Evolutionary conservation across 2,329 filamentous ascomycete genomes (phyloP).

Genomic region (Pseudocercospora fuligena): DNA sequence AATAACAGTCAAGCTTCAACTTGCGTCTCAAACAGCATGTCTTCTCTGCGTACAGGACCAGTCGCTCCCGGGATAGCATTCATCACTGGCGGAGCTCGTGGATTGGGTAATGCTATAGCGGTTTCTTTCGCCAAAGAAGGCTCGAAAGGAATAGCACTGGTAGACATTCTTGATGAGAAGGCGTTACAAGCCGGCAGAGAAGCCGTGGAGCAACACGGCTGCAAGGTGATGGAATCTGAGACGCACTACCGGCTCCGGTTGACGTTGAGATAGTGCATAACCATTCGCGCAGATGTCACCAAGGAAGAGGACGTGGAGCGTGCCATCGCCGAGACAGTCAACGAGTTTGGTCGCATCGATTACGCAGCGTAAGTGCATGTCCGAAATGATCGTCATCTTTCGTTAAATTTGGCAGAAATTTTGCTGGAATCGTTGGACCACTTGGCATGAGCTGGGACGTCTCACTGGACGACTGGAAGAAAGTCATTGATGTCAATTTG

Average conservation of each 20-base stretch:
- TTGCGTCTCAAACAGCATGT: constrained; percentile 15
- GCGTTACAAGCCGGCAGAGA: constrained; percentile 32
- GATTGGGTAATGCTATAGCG: constrained; percentile 35
- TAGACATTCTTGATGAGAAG: constrained; percentile 34
- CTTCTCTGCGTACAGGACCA: constrained; percentile 28
- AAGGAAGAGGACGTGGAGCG: constrained; percentile 41
- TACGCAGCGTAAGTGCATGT: constrained; percentile 39
- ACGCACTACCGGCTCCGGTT: background rate
- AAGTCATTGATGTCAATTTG: constrained; percentile 44
- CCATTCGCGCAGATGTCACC: constrained; percentile 37
- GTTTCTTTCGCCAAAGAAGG: constrained; percentile 36
- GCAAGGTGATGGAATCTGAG: constrained; percentile 18
- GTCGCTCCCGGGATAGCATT: constrained; percentile 37
- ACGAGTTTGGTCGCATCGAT: constrained; percentile 46
- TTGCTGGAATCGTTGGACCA: constrained; percentile 45
- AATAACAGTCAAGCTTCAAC: background rate
- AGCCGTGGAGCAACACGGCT: constrained; percentile 32
- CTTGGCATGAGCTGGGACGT: constrained; percentile 35
- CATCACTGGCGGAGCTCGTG: constrained; percentile 36
- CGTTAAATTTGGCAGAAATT: constrained; percentile 22
- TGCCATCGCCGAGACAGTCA: constrained; percentile 41
- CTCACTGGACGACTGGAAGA: constrained; percentile 43
- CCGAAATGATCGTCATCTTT: background rate
- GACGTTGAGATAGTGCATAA: constrained; percentile 26
- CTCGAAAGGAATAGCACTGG: constrained; percentile 32